A percentile compares a stretch with the other conserved stretches of the same genome.
Evolutionary conservation across 768 basidiomycete species (phyloP).

Genomic region (Tylopilus rubrobrunneus): DNA sequence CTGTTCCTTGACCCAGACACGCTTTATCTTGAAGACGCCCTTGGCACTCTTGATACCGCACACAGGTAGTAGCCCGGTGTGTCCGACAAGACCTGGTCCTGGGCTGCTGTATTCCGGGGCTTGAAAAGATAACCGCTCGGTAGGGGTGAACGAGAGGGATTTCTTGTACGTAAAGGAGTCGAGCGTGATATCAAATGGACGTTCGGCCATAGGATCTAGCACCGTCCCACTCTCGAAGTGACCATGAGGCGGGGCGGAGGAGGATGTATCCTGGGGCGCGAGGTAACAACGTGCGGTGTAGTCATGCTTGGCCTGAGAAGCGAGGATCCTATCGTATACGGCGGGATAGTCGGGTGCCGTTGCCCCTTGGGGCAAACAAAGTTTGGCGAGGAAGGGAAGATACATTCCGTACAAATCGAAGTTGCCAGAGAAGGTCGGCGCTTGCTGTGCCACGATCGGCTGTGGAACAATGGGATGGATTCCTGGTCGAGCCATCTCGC

Average conservation of each 20-base stretch:
- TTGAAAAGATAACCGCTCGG: conserved; percentile 25
- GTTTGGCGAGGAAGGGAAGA: conserved; percentile 33
- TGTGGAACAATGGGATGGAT: conserved; percentile 8
- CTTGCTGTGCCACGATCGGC: conserved; percentile 1
- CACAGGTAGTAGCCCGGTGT: conserved; percentile 17
- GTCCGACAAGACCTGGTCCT: conserved; percentile 29
- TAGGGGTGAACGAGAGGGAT: conserved; percentile 26
- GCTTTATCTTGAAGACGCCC: conserved; percentile 35
- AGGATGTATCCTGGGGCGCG: conserved; percentile 4
- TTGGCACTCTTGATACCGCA: conserved; percentile 34
- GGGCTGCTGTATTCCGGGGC: conserved; percentile 16
- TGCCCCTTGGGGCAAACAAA: conserved; percentile 29
- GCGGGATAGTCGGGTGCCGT: conserved; percentile 26
- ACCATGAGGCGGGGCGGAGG: conserved; percentile 17
- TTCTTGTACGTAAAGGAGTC: conserved; percentile 22
- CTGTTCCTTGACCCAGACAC: conserved; percentile 30
- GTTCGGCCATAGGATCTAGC: conserved; percentile 34
- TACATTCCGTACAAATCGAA: conserved; percentile 41
- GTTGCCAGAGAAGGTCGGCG: conserved; percentile 28
- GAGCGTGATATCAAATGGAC: conserved; percentile 32
- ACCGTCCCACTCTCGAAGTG: conserved; percentile 25
- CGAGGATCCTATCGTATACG: conserved; percentile 34
- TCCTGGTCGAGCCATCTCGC: neutral
- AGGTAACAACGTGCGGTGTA: conserved; percentile 33
- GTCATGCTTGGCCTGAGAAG: conserved; percentile 37